phyloP scores from a whole-genome alignment of 305 asterid species.

The Plantago coronopus region DNA sequence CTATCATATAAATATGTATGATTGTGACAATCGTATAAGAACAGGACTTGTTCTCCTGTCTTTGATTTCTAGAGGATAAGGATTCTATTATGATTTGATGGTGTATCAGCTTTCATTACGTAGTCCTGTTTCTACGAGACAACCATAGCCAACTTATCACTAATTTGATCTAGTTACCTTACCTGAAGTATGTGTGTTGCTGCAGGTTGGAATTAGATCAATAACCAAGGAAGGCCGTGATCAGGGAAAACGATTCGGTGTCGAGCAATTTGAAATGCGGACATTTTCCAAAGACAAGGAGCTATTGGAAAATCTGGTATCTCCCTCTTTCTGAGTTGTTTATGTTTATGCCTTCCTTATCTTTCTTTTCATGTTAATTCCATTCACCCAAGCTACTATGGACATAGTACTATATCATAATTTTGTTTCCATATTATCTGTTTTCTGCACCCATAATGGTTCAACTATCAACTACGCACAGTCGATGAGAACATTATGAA shows the following conservation, averaged over 20 bases:
- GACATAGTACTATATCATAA: neutral
- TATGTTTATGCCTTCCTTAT: neutral
- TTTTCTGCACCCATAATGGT: neutral
- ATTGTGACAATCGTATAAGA: too few species aligned
- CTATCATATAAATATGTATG: too few species aligned
- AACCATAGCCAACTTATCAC: neutral
- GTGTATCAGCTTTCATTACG: slow-evolving; percentile 3
- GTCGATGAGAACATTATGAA: neutral
- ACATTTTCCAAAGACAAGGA: slow-evolving; percentile 80
- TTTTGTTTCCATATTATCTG: neutral
- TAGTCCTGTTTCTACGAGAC: neutral
- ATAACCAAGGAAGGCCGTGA: slow-evolving; percentile 91
- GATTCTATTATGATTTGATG: neutral
- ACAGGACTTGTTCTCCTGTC: too few species aligned
- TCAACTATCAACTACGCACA: neutral
- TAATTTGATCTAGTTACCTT: too few species aligned
- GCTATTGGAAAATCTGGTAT: slow-evolving; percentile 75
- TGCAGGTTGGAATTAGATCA: slow-evolving; percentile 96
- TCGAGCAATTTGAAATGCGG: slow-evolving; percentile 96
- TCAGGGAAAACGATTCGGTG: slow-evolving; percentile 93
- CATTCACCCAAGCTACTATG: neutral
- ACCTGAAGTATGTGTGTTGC: neutral
- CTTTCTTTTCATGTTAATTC: neutral
- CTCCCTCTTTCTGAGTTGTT: slow-evolving; percentile 22
- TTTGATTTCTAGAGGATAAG: neutral